A percentile compares a stretch with the other conserved stretches of the same genome.
phyloP scores from a whole-genome alignment of 345 rosid genomes.

The Eutrema heterophyllum region DNA sequence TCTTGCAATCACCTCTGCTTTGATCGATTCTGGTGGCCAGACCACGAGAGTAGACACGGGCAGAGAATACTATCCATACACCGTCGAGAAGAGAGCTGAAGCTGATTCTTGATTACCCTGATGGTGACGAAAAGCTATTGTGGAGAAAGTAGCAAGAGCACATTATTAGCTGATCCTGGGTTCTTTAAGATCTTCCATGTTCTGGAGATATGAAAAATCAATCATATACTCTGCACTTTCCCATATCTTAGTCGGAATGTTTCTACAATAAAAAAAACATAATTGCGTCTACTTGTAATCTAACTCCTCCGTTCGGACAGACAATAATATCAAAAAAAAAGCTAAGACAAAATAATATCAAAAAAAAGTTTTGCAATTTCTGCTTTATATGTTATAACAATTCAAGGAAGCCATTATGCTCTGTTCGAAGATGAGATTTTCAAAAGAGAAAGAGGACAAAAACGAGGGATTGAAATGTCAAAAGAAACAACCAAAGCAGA shows the following conservation, averaged over 20 bases:
- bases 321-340: neutral
- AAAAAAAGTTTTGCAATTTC: constrained; percentile 3
- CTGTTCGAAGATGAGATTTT: constrained; percentile 8
- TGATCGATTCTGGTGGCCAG: constrained; percentile 75
- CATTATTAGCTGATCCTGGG: neutral
- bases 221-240: neutral
- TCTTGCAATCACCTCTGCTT: constrained; percentile 66
- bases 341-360: neutral
- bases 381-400: constrained; percentile 15
- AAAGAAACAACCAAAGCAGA: constrained; percentile 8
- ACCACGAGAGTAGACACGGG: constrained; percentile 75
- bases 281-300: neutral
- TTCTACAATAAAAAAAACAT: too few species aligned
- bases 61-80: constrained; percentile 84
- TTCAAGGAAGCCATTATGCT: constrained; percentile 1
- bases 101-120: constrained; percentile 35
- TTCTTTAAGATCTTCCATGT: neutral
- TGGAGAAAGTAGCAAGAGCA: neutral
- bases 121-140: neutral
- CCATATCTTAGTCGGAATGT: neutral
- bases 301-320: neutral
- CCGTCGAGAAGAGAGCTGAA: constrained; percentile 59
- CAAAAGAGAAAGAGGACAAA: constrained; percentile 6
- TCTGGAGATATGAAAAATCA: neutral
- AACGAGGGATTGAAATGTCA: constrained; percentile 14